phyloP scores from a whole-genome alignment of 1,284 basidiomycete genomes.

The Ceratorhiza oryzae-sativae region DNA sequence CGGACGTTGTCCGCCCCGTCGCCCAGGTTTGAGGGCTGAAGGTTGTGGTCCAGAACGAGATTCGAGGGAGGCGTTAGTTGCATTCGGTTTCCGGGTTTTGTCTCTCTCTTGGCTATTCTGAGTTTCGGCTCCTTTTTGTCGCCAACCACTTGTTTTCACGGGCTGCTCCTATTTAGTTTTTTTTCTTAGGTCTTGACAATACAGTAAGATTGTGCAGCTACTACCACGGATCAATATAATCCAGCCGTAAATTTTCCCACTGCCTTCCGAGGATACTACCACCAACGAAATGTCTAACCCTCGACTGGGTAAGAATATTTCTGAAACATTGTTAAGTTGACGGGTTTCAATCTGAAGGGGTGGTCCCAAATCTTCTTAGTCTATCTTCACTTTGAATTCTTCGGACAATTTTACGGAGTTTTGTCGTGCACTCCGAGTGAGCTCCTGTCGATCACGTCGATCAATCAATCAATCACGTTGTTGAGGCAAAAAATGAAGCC shows the following conservation, averaged over 20 bases:
- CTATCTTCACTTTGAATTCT: not conserved
- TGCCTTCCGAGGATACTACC: not conserved
- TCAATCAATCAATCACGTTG: not conserved
- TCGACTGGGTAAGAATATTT: not conserved
- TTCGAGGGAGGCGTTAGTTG: not conserved
- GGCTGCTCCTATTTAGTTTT: not conserved
- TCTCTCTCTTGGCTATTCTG: not conserved
- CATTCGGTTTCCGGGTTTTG: not conserved
- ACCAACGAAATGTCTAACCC: not conserved
- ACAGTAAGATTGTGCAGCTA: not conserved
- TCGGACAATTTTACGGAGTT: slow-evolving; percentile 4
- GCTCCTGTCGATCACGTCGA: not conserved
- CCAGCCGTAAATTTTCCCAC: not conserved
- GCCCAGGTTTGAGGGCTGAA: not conserved
- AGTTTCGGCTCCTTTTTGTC: not conserved
- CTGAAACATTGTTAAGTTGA: not conserved
- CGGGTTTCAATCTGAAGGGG: not conserved
- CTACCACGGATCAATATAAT: not conserved
- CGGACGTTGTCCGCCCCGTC: slow-evolving; percentile 34
- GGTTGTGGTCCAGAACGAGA: too few species aligned
- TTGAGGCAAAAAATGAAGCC: slow-evolving; percentile 16
- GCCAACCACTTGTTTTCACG: not conserved
- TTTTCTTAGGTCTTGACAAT: not conserved
- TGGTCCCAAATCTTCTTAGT: not conserved
- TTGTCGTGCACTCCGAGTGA: not conserved